Evolutionary conservation across 2,329 filamentous ascomycete genomes (phyloP).

Genomic region (Colletotrichum musicola): DNA sequence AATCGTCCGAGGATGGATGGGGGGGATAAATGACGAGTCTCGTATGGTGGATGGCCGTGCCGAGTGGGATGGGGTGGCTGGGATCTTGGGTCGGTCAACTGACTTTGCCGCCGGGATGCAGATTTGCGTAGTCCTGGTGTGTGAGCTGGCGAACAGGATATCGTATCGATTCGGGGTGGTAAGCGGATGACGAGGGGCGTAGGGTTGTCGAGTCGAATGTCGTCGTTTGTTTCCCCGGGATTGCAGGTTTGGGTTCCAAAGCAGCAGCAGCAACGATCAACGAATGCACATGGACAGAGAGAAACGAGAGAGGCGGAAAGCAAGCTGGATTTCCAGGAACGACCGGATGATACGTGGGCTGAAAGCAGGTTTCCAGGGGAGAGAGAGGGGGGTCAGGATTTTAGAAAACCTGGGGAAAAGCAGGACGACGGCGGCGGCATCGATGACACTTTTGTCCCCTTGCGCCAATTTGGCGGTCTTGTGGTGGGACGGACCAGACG

Average conservation of each 20-base stretch:
- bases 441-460: constrained; percentile 26
- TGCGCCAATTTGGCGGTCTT: constrained; percentile 17
- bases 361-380: constrained; percentile 11
- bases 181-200: background rate
- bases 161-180: background rate
- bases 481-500: background rate
- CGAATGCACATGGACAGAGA: background rate
- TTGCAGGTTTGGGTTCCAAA: no score
- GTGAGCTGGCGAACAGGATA: background rate
- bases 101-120: background rate
- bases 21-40: background rate
- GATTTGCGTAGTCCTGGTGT: background rate
- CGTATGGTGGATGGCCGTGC: background rate
- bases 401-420: constrained; percentile 29
- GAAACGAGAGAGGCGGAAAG: background rate
- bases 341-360: background rate
- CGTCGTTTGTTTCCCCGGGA: no score
- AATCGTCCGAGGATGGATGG: background rate
- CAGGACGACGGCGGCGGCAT: constrained; percentile 11
- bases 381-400: no score
- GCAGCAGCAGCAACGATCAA: background rate
- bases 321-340: constrained; percentile 1
- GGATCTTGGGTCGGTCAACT: background rate
- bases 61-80: background rate
- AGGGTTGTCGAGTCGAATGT: no score